phyloP scores from a whole-genome alignment of 2,329 filamentous ascomycete species.

The Penicillium sclerotigenum region DNA sequence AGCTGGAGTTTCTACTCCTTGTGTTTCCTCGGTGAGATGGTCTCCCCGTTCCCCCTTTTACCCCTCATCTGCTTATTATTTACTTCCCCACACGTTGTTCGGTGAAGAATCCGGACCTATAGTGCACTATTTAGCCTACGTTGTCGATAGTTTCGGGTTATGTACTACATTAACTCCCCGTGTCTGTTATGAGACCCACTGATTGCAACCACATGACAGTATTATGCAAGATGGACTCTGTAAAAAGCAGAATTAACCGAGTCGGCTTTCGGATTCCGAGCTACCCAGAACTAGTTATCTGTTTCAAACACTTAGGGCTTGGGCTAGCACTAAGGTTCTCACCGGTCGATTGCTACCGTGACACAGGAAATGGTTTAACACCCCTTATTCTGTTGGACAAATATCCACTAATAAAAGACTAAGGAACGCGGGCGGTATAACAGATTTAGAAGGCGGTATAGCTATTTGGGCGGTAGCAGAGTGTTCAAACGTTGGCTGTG shows the following conservation, averaged over 20 bases:
- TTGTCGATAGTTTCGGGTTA: not conserved
- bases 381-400: no score
- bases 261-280: conserved; percentile 1
- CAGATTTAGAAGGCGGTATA: no score
- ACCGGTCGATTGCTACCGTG: not conserved
- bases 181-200: not conserved
- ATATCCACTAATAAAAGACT: no score
- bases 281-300: not conserved
- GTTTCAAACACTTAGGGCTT: not conserved
- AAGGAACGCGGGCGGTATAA: no score
- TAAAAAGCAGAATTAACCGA: conserved; percentile 2
- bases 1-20: not conserved
- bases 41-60: not conserved
- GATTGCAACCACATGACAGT: not conserved
- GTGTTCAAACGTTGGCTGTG: no score
- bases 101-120: conserved; percentile 17
- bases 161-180: not conserved
- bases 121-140: conserved; percentile 5
- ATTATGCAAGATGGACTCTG: not conserved
- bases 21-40: not conserved
- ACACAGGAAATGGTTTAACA: no score
- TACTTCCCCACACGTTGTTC: conserved; percentile 14
- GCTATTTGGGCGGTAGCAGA: no score
- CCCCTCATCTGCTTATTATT: conserved; percentile 9
- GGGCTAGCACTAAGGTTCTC: conserved; percentile 8